Evolutionary conservation across 1,139 yeast species (phyloP).

Genomic region (Suhomyces terraborum): DNA sequence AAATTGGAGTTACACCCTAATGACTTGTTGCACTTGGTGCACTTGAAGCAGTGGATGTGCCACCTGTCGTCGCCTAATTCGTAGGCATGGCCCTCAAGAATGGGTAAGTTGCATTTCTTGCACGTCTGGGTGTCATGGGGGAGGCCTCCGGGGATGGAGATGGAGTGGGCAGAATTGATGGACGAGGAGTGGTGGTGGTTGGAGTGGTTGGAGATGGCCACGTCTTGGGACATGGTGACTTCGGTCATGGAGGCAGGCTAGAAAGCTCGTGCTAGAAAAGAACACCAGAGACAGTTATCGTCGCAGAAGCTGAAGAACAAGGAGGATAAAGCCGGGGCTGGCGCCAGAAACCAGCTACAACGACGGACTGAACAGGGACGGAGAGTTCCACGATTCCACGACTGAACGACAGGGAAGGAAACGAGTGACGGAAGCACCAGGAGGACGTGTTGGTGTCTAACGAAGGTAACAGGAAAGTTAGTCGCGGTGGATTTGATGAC

Average conservation of each 20-base stretch:
- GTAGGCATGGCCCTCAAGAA: slow-evolving; percentile 77
- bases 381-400: not conserved
- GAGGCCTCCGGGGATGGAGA: slow-evolving; percentile 9
- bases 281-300: not conserved
- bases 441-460: not conserved
- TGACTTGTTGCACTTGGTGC: slow-evolving; percentile 77
- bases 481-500: not conserved
- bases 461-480: not conserved
- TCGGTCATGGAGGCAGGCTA: slow-evolving; percentile 16
- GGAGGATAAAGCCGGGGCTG: too few relatives aligned
- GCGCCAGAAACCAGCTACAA: too few relatives aligned
- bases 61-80: slow-evolving; percentile 90
- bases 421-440: slow-evolving; percentile 1
- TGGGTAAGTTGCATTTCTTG: slow-evolving; percentile 48
- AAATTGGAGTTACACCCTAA: slow-evolving; percentile 89
- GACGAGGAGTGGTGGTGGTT: slow-evolving; percentile 5
- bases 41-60: slow-evolving; percentile 91
- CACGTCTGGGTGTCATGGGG: slow-evolving; percentile 33
- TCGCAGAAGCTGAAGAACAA: not conserved
- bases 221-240: slow-evolving; percentile 10
- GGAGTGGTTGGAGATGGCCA: slow-evolving; percentile 4
- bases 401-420: not conserved
- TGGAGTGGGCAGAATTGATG: slow-evolving; percentile 9
- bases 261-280: slow-evolving; percentile 41
- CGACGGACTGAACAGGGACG: not conserved